Evolutionary conservation across 768 basidiomycete species (phyloP).

Genomic region (Candolleomyces aberdarensis): DNA sequence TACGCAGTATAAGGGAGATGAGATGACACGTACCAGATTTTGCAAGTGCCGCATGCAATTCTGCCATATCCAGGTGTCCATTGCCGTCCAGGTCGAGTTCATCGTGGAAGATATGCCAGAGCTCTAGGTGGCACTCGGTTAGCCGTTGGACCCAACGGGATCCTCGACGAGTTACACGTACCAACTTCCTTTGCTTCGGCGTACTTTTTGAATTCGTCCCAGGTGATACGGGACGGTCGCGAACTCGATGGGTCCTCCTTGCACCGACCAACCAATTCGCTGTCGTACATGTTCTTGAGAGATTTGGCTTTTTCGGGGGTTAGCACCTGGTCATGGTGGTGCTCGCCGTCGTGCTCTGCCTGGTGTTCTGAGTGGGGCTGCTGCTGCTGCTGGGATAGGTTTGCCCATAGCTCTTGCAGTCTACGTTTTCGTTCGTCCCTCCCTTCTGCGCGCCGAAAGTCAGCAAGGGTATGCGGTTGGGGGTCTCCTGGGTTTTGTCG

Average conservation of each 20-base stretch:
- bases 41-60: slow-evolving; percentile 42
- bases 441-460: slow-evolving; percentile 66
- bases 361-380: slow-evolving; percentile 15
- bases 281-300: slow-evolving; percentile 69
- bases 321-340: slow-evolving; percentile 21
- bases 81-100: slow-evolving; percentile 90
- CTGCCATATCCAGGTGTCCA: slow-evolving; percentile 66
- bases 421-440: slow-evolving; percentile 56
- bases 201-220: slow-evolving; percentile 73
- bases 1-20: not conserved
- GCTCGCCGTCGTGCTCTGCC: not conserved
- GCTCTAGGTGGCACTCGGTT: slow-evolving; percentile 45
- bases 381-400: slow-evolving; percentile 34
- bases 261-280: slow-evolving; percentile 65
- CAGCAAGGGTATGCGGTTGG: slow-evolving; percentile 50
- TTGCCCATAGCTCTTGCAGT: slow-evolving; percentile 61
- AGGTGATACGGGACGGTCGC: slow-evolving; percentile 49
- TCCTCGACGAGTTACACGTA: slow-evolving; percentile 30
- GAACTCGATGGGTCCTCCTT: slow-evolving; percentile 40
- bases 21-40: slow-evolving; percentile 57
- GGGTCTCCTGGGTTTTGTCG: slow-evolving; percentile 20
- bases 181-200: slow-evolving; percentile 81
- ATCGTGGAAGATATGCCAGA: slow-evolving; percentile 90
- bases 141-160: slow-evolving; percentile 9
- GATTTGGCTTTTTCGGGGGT: slow-evolving; percentile 62